Conservation (phyloP, 176 grass and related monocot genomes). For the Areca catechu region DNA sequence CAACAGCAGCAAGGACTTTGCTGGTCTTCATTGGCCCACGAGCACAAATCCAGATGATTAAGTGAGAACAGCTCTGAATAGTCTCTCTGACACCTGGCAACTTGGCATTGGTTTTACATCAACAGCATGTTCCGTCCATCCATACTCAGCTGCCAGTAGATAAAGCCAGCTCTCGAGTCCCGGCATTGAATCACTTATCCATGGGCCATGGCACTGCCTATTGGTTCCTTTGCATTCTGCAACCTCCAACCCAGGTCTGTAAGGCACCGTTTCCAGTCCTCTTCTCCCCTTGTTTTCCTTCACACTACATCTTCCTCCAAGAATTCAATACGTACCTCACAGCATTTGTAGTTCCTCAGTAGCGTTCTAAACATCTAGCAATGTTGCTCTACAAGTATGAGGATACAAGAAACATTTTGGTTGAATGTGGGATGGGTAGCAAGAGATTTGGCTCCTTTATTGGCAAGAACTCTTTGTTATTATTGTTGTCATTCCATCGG, state of each 20-base stretch:
- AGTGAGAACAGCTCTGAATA: no score
- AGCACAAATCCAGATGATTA: no score
- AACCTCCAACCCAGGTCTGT: constrained; percentile 40
- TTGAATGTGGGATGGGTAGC: no score
- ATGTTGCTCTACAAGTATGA: no score
- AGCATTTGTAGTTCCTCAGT: neutral
- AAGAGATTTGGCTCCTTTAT: no score
- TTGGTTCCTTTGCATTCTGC: constrained; percentile 30
- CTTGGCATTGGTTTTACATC: constrained; percentile 7
- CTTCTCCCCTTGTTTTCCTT: neutral
- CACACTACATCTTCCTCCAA: neutral
- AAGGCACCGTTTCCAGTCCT: neutral
- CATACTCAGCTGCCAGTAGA: constrained; percentile 21
- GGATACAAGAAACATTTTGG: no score
- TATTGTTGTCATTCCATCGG: no score
- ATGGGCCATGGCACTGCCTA: constrained; percentile 47
- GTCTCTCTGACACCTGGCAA: constrained; percentile 21
- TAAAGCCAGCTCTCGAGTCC: constrained; percentile 6
- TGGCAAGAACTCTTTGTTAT: no score
- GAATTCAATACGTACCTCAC: neutral
- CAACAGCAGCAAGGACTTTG: no score
- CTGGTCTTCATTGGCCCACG: no score
- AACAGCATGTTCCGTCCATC: constrained; percentile 4
- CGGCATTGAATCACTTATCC: neutral
- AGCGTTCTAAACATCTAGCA: no score